Evolutionary conservation across 495 filamentous ascomycete genomes (phyloP), one percentile per base, ranked within the genome.

Genomic region (Immersiella caudata): DNA sequence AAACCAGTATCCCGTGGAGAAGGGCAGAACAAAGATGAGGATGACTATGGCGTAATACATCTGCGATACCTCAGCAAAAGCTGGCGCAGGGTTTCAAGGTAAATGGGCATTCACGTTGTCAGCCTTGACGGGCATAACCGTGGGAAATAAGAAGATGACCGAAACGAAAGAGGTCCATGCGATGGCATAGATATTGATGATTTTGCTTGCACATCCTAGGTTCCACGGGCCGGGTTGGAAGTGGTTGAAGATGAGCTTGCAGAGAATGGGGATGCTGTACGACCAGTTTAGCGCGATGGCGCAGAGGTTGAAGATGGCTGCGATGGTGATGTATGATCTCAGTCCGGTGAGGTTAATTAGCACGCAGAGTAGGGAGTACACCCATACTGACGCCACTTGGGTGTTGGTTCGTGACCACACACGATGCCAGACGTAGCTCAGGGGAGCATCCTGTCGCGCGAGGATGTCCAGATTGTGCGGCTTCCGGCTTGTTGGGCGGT

Each of bases 401-500:
- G 85, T 88, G 21, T 80, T 79, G 33, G 86, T 87, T 22, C 68
- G 65, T 14, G 73, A 68, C 56, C 79, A 75, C 64, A 87, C 80
- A 64, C 82, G 81, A 62, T 76, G 79, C 86, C 86, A 88, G 27
- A 85, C 65, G 14, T 72, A 71, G 33, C 80, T 83, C 24, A 80
- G 72, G 6, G 86, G 18, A 88, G 64, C 68, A 88, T 74, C 24
- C 78, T 74, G 67, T 87, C 86, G 55, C 85, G 84, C 4, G 84
- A 83, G 73, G 85, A 87, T 52, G 86, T 85, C 71, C 85, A 88
- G 66, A 88, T 79, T n/a, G 85, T 88, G 21, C 86, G 81, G 16
- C 75, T 83, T 16, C 85, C 78, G 8, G 86, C 77, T 74, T 88
- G 86, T 73, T 84, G 83, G 62, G 85, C 84, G 16, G 85, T 84